Percentiles rank a stretch among this genome's conserved stretches.
Evolutionary conservation across 352 stramenopile genomes (phyloP).

Genomic region (Albugo candida): DNA sequence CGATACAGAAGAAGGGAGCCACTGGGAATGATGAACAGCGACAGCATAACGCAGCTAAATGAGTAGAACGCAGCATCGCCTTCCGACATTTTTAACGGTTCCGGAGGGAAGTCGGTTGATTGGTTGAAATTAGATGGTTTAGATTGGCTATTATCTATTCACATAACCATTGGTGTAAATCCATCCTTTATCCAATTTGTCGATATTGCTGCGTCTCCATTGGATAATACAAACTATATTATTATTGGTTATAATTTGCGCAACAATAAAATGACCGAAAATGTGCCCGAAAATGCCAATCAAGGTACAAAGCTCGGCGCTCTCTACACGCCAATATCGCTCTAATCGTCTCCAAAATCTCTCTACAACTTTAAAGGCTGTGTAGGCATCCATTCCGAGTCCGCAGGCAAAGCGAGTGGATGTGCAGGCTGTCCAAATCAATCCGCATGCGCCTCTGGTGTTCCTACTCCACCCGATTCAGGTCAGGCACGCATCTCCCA

Average conservation of each 20-base stretch:
- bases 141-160: too few species aligned
- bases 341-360: not conserved
- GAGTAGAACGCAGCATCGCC: constrained; percentile 65
- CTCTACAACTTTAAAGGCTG: constrained; percentile 37
- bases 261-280: constrained; percentile 16
- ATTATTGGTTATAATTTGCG: too few species aligned
- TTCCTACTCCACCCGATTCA: constrained; percentile 70
- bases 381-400: constrained; percentile 86
- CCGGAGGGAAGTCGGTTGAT: too few species aligned
- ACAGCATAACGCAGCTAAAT: constrained; percentile 63
- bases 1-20: constrained; percentile 30
- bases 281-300: constrained; percentile 38
- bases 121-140: too few species aligned
- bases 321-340: not conserved
- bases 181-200: too few species aligned
- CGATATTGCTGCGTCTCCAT: too few species aligned
- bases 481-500: constrained; percentile 7
- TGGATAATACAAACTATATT: too few species aligned
- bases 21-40: constrained; percentile 50
- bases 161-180: too few species aligned
- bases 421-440: constrained; percentile 98
- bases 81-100: constrained; percentile 16
- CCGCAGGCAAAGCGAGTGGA: constrained; percentile 85
- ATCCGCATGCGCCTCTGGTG: constrained; percentile 85
- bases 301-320: constrained; percentile 13